Conservation (phyloP, 1,284 basidiomycete species). For the Malassezia vespertilionis region DNA sequence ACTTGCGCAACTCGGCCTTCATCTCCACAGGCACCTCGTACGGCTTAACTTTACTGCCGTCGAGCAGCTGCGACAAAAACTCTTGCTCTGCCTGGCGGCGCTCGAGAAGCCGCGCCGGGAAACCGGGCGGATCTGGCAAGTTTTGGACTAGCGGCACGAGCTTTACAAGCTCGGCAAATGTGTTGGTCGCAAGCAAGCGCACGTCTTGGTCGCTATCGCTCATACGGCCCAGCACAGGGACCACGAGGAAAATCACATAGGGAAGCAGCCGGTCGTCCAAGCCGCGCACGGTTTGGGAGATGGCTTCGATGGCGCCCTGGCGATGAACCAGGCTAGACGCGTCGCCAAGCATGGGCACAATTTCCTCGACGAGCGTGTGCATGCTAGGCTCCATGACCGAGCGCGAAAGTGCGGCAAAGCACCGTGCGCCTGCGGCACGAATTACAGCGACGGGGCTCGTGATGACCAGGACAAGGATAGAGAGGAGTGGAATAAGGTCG, state of each 20-base stretch:
- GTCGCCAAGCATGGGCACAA: constrained; percentile 78
- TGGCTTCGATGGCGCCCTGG: constrained; percentile 72
- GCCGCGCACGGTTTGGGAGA: constrained; percentile 80
- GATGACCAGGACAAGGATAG: constrained; percentile 63
- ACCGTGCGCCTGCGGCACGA: constrained; percentile 72
- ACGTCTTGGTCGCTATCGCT: constrained; percentile 85
- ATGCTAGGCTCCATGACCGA: constrained; percentile 75
- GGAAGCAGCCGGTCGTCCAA: constrained; percentile 90
- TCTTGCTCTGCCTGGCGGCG: constrained; percentile 65
- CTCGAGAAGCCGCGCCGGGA: constrained; percentile 78
- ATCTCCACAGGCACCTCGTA: constrained; percentile 78
- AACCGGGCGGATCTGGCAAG: constrained; percentile 82
- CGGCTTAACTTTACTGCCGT: constrained; percentile 67
- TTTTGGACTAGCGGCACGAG: constrained; percentile 97
- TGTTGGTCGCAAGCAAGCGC: constrained; percentile 82
- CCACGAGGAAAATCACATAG: constrained; percentile 92
- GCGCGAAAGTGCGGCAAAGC: constrained; percentile 75
- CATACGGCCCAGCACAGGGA: constrained; percentile 93
- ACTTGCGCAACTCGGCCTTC: constrained; percentile 88
- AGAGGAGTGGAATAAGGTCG: constrained; percentile 63
- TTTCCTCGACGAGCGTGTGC: constrained; percentile 70
- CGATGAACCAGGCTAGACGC: constrained; percentile 64
- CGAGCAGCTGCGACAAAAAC: constrained; percentile 84
- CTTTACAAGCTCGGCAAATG: constrained; percentile 95
- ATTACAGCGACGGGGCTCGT: constrained; percentile 78